These are phyloP conservation scores for Paecilomyces fulvus DNA, from an alignment of 2,329 filamentous ascomycete species.

Conservation along the genomic window DNA sequence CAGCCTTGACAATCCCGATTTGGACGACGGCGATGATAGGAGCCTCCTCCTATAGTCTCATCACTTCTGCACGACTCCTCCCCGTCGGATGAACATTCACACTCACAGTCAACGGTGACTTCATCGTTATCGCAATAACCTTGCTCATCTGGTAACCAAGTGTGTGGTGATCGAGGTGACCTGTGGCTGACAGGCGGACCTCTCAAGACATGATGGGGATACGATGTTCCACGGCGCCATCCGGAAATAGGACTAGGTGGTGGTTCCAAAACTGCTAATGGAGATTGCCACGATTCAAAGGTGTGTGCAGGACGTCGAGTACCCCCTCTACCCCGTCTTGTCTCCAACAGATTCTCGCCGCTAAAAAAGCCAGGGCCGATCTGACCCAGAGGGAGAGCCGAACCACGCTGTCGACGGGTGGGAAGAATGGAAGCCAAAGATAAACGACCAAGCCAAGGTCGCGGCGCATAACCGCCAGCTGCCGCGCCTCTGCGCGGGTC, in stretches of 20 bases:
- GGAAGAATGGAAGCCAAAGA: not conserved
- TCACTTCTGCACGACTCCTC: not conserved
- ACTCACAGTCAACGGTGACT: not conserved
- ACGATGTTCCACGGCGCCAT: not conserved
- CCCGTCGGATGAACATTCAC: not conserved
- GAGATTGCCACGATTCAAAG: not conserved
- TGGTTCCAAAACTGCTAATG: not conserved
- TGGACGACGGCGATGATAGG: constrained; percentile 1
- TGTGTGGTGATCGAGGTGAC: not conserved
- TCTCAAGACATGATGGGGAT: not conserved
- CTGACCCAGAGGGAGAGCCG: not conserved
- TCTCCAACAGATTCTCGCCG: constrained; percentile 1
- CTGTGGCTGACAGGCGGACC: not conserved
- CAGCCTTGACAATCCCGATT: not conserved
- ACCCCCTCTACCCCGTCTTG: not conserved
- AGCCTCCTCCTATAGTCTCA: not conserved
- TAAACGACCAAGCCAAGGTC: not conserved
- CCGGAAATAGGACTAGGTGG: not conserved
- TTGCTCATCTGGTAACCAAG: not conserved
- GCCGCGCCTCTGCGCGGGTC: constrained; percentile 1
- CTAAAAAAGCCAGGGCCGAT: not conserved
- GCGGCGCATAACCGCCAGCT: not conserved
- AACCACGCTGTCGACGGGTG: not conserved
- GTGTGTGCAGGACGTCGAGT: not conserved
- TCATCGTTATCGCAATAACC: not conserved